Evolutionary conservation across 768 basidiomycete genomes (phyloP).

Genomic region (Suillus discolor): DNA sequence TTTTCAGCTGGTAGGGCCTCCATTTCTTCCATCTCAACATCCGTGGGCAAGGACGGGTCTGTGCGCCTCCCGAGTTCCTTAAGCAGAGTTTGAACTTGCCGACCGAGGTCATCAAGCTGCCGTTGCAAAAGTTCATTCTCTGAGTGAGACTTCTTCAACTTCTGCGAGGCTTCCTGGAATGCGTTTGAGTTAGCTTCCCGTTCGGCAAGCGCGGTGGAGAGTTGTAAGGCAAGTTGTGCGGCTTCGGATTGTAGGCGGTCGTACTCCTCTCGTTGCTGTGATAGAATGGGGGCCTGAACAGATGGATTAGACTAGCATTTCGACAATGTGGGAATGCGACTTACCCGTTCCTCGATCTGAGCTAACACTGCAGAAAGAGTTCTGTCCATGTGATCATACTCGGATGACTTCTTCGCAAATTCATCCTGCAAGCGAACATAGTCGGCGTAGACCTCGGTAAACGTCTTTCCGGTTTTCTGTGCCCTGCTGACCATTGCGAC

Average conservation of each 20-base stretch:
- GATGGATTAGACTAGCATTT: neutral
- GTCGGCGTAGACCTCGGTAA: conserved; percentile 93
- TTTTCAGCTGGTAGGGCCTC: conserved; percentile 50
- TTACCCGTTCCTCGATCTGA: conserved; percentile 89
- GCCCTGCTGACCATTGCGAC: conserved; percentile 82
- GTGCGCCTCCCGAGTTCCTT: conserved; percentile 82
- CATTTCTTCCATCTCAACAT: conserved; percentile 58
- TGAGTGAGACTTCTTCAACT: conserved; percentile 53
- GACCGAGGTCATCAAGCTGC: conserved; percentile 81
- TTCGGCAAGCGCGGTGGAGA: conserved; percentile 72
- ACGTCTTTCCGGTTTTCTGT: conserved; percentile 84
- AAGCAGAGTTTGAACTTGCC: conserved; percentile 79
- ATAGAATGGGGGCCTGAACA: conserved; percentile 83
- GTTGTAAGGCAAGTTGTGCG: conserved; percentile 76
- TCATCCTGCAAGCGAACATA: conserved; percentile 87
- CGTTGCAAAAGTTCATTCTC: conserved; percentile 72
- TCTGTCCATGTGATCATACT: conserved; percentile 84
- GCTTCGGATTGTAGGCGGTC: conserved; percentile 82
- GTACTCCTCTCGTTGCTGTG: conserved; percentile 89
- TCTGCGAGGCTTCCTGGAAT: conserved; percentile 64
- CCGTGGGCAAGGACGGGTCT: conserved; percentile 78
- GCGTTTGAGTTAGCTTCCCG: conserved; percentile 64
- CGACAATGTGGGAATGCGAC: neutral
- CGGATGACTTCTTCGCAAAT: conserved; percentile 71
- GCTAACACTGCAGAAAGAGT: conserved; percentile 78